Evolutionary conservation across 2,329 filamentous ascomycete genomes (phyloP).

Genomic region (Apiospora phragmitis): DNA sequence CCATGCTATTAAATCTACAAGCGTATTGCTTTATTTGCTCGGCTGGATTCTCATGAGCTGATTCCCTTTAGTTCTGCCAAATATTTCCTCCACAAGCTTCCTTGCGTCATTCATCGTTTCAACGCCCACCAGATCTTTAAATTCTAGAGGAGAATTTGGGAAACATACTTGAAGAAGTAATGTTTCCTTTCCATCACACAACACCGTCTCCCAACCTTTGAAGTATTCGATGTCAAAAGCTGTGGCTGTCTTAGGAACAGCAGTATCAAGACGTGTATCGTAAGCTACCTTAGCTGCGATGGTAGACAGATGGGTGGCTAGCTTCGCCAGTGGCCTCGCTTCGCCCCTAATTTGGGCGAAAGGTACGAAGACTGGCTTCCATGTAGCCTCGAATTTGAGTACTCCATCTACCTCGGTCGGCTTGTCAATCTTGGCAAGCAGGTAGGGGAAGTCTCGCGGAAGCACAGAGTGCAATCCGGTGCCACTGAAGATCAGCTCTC

Average conservation of each 20-base stretch:
- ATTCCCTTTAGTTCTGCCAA: background rate
- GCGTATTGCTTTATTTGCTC: background rate
- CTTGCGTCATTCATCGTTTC: background rate
- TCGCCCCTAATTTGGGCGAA: background rate
- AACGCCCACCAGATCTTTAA: background rate
- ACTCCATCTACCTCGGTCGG: background rate
- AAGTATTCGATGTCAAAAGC: background rate
- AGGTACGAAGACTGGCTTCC: background rate
- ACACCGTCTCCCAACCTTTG: background rate
- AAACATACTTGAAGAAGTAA: background rate
- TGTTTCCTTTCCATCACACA: background rate
- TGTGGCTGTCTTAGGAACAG: background rate
- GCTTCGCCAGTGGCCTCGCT: background rate
- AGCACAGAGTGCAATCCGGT: background rate
- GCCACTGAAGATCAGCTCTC: background rate
- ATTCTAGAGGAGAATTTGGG: background rate
- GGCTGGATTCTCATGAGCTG: background rate
- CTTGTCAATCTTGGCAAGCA: background rate
- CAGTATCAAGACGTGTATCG: background rate
- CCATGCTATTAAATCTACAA: background rate
- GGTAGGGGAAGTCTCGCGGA: background rate
- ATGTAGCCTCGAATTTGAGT: background rate
- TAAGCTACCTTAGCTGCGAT: background rate
- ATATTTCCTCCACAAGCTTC: background rate
- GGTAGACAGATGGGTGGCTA: background rate